Evolutionary conservation across 2,329 filamentous ascomycete species (phyloP).

Genomic region (Orbilia quercus): DNA sequence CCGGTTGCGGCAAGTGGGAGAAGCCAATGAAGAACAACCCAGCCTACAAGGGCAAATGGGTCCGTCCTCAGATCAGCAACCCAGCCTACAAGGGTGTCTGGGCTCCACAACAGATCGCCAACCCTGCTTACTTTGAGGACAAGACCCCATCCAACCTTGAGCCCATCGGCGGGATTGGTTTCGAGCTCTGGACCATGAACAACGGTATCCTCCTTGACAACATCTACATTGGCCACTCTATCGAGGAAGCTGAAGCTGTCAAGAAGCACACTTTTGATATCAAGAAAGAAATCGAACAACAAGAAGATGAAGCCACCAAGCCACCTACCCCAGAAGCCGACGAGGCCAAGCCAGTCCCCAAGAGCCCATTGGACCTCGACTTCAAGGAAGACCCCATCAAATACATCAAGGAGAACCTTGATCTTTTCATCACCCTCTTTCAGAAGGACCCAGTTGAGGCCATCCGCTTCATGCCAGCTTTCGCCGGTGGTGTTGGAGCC

Average conservation of each 20-base stretch:
- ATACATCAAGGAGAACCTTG: conserved; percentile 91
- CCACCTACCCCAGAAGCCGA: conserved; percentile 73
- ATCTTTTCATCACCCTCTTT: conserved; percentile 87
- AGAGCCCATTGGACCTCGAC: conserved; percentile 79
- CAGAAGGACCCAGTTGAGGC: conserved; percentile 85
- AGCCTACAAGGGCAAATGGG: conserved; percentile 99
- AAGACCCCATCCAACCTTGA: conserved; percentile 96
- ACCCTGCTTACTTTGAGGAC: conserved; percentile 96
- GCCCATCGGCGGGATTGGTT: conserved; percentile 97
- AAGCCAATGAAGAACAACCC: conserved; percentile 94
- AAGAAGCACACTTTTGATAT: conserved; percentile 88
- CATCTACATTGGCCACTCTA: conserved; percentile 98
- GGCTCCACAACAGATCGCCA: conserved; percentile 94
- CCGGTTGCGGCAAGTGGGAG: conserved; percentile 93
- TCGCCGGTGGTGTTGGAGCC: conserved; percentile 81
- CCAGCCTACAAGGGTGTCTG: conserved; percentile 96
- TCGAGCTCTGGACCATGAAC: conserved; percentile 99
- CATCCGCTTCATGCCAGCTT: conserved; percentile 88
- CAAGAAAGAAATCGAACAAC: conserved; percentile 86
- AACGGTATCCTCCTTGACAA: conserved; percentile 99
- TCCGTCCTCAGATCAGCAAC: conserved; percentile 92
- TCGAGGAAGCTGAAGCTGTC: conserved; percentile 90
- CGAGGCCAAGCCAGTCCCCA: conserved; percentile 69
- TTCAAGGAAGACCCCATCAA: conserved; percentile 91
- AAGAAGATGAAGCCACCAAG: conserved; percentile 79